These are phyloP conservation scores for Thielaviopsis ethacetica DNA, from an alignment of 2,329 filamentous ascomycete species.

Conservation along the genomic window DNA sequence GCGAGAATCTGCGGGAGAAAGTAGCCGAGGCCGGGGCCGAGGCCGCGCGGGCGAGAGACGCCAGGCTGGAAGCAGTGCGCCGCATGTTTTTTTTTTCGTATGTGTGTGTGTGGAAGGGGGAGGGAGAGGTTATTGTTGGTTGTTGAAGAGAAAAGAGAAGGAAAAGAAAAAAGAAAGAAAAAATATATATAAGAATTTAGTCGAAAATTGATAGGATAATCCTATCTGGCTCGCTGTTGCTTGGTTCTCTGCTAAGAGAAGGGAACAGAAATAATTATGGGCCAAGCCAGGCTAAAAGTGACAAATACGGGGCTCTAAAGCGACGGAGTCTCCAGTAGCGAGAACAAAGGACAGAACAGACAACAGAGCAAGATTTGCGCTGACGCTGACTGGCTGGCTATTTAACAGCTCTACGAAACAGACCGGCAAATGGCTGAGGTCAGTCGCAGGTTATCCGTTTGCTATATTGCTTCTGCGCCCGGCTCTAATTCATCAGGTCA, in stretches of 20 bases:
- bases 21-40: neutral
- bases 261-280: neutral
- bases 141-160: neutral
- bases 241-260: neutral
- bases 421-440: too few relatives aligned
- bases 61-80: slow-evolving; percentile 7
- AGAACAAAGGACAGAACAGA: neutral
- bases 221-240: neutral
- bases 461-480: too few relatives aligned
- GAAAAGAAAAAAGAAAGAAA: neutral
- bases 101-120: neutral
- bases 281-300: neutral
- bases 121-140: neutral
- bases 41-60: slow-evolving; percentile 4
- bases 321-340: neutral
- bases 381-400: too few relatives aligned
- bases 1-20: neutral
- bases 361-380: too few relatives aligned
- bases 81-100: slow-evolving; percentile 2
- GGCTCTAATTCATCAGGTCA: too few relatives aligned
- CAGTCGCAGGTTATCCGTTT: too few relatives aligned
- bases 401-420: too few relatives aligned
- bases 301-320: neutral
- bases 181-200: neutral
- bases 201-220: neutral